A percentile compares a stretch with the other conserved stretches of the same genome.
These are phyloP conservation scores for Drechslerella coelobrocha DNA, from an alignment of 2,329 filamentous ascomycete species.

Conservation along the genomic window DNA sequence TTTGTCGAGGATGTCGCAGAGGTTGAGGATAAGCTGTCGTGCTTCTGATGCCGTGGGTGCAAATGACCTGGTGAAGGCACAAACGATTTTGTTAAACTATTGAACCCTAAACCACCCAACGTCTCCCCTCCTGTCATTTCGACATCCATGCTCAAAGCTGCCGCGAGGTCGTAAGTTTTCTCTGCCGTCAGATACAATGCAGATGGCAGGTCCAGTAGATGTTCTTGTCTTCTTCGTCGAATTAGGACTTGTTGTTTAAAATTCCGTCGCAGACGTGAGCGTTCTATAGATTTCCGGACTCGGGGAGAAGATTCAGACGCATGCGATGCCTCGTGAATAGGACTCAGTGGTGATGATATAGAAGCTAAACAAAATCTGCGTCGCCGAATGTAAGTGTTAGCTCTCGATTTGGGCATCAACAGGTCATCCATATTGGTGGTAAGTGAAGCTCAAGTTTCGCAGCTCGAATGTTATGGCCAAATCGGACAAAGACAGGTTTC, in stretches of 20 bases:
- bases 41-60: conserved; percentile 69
- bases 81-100: conserved; percentile 48
- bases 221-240: conserved; percentile 24
- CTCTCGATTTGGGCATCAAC: conserved; percentile 13
- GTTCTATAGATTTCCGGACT: conserved; percentile 31
- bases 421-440: conserved; percentile 27
- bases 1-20: conserved; percentile 83
- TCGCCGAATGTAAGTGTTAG: conserved; percentile 36
- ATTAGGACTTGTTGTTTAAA: conserved; percentile 37
- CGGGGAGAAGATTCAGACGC: conserved; percentile 26
- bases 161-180: conserved; percentile 30
- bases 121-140: conserved; percentile 50
- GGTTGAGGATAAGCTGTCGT: conserved; percentile 75
- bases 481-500: conserved; percentile 3
- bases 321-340: conserved; percentile 42
- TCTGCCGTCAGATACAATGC: conserved; percentile 39
- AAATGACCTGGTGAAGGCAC: conserved; percentile 46
- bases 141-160: conserved; percentile 49
- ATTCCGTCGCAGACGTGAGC: conserved; percentile 26
- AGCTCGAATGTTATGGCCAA: conserved; percentile 15
- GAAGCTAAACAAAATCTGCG: conserved; percentile 45
- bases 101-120: conserved; percentile 48
- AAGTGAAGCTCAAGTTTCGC: conserved; percentile 14
- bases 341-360: conserved; percentile 39
- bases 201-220: conserved; percentile 18